These are phyloP conservation scores for Candida succiphila DNA, from an alignment of 805 yeast species.

Conservation along the genomic window DNA sequence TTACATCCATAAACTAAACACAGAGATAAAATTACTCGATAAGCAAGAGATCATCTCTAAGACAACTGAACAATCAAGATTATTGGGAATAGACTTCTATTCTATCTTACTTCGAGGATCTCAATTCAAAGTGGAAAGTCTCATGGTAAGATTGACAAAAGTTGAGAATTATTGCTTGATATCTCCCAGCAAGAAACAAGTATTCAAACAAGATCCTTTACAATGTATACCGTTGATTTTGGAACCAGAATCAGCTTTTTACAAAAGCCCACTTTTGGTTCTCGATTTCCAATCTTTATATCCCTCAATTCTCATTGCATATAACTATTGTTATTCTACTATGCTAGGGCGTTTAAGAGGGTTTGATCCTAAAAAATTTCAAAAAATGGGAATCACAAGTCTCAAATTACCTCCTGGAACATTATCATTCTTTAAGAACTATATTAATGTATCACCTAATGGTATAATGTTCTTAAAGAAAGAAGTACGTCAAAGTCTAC, in stretches of 20 bases:
- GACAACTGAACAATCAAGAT: slow-evolving; percentile 73
- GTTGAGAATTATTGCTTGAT: slow-evolving; percentile 61
- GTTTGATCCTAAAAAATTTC: slow-evolving; percentile 31
- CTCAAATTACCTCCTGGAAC: slow-evolving; percentile 49
- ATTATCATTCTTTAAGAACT: slow-evolving; percentile 37
- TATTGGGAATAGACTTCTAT: slow-evolving; percentile 83
- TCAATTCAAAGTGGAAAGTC: slow-evolving; percentile 87
- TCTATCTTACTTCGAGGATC: slow-evolving; percentile 88
- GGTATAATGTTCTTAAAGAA: slow-evolving; percentile 72
- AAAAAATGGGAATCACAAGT: slow-evolving; percentile 42
- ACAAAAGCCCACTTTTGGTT: slow-evolving; percentile 83
- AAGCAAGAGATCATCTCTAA: slow-evolving; percentile 58
- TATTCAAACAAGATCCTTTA: slow-evolving; percentile 73
- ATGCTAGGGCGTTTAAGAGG: slow-evolving; percentile 53
- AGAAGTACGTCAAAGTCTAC: slow-evolving; percentile 53
- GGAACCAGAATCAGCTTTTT: slow-evolving; percentile 84
- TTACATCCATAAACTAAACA: slow-evolving; percentile 32
- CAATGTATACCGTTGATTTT: slow-evolving; percentile 84
- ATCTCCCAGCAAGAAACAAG: slow-evolving; percentile 76
- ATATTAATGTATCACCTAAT: slow-evolving; percentile 72
- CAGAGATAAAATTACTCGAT: slow-evolving; percentile 37
- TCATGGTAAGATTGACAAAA: slow-evolving; percentile 65
- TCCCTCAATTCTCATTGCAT: slow-evolving; percentile 88
- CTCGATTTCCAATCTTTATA: slow-evolving; percentile 90
- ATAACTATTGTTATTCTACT: slow-evolving; percentile 79